These are phyloP conservation scores for Brettanomyces sp. DNA, from an alignment of 805 yeast species.

Conservation along the genomic window DNA sequence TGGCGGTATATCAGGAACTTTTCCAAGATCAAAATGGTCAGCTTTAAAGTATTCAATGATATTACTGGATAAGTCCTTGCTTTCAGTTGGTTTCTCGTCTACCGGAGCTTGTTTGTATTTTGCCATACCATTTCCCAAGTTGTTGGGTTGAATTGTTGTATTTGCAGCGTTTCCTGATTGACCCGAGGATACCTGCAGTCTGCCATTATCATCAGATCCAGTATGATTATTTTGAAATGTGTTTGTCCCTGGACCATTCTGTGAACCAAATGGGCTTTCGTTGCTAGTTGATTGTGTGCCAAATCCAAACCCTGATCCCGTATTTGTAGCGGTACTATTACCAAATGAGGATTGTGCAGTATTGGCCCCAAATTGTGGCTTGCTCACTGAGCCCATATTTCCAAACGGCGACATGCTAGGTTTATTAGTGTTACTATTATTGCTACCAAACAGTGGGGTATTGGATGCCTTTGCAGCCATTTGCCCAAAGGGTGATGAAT, in stretches of 20 bases:
- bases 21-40: slow-evolving; percentile 42
- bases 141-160: neutral
- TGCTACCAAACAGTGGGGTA: neutral
- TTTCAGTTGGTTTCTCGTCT: slow-evolving; percentile 16
- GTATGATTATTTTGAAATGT: too few relatives aligned
- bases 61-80: slow-evolving; percentile 33
- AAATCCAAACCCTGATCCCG: slow-evolving; percentile 4
- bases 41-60: slow-evolving; percentile 41
- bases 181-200: too few relatives aligned
- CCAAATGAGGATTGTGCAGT: slow-evolving; percentile 1
- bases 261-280: neutral
- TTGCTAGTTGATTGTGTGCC: slow-evolving; percentile 3
- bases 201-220: too few relatives aligned
- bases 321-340: slow-evolving; percentile 8
- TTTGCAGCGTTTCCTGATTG: neutral
- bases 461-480: neutral
- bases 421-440: too few relatives aligned
- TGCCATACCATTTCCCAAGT: slow-evolving; percentile 1
- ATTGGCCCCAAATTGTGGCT: neutral
- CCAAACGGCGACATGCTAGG: too few relatives aligned
- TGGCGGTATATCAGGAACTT: slow-evolving; percentile 67
- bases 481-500: neutral
- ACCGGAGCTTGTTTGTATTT: slow-evolving; percentile 15
- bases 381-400: too few relatives aligned
- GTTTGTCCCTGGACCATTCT: neutral